Percentiles rank a stretch among this genome's conserved stretches.
phyloP scores from a whole-genome alignment of 108 stramenopile genomes.

The Fragilaria crotonensis region DNA sequence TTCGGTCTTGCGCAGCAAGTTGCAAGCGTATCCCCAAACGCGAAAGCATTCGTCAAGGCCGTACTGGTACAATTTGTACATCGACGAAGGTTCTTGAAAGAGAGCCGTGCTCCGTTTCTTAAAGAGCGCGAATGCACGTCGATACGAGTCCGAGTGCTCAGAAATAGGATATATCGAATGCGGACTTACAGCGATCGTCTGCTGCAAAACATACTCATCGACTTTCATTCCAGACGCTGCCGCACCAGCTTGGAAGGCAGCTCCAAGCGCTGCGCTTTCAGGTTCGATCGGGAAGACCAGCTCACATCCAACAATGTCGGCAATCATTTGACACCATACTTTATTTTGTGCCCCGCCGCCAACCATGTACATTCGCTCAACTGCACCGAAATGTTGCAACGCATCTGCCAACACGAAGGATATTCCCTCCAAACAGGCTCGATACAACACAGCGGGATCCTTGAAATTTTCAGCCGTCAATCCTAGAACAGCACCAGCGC shows the following conservation, averaged over 20 bases:
- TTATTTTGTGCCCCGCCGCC: constrained; percentile 17
- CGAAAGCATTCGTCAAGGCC: too few relatives aligned
- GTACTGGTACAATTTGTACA: too few relatives aligned
- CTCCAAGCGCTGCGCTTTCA: constrained; percentile 16
- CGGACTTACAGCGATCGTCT: too few relatives aligned
- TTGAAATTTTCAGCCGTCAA: constrained; percentile 12
- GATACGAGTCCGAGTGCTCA: too few relatives aligned
- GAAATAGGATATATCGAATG: too few relatives aligned
- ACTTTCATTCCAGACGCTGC: too few relatives aligned
- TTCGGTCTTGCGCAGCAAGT: too few relatives aligned
- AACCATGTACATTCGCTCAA: constrained; percentile 8
- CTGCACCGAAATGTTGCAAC: neutral
- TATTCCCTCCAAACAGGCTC: constrained; percentile 12
- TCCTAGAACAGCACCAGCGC: constrained; percentile 13
- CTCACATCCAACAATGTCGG: constrained; percentile 5
- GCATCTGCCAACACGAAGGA: constrained; percentile 12
- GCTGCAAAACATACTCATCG: too few relatives aligned
- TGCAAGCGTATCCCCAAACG: too few relatives aligned
- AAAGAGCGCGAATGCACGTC: too few relatives aligned
- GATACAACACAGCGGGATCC: constrained; percentile 8
- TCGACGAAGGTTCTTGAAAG: too few relatives aligned
- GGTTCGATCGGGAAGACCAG: constrained; percentile 11
- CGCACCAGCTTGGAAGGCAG: constrained; percentile 22
- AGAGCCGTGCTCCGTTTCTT: too few relatives aligned
- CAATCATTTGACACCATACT: constrained; percentile 22